Evolutionary conservation across 192 early-diverging fungal species (phyloP).

Genomic region (Irineochytrium annulatum): DNA sequence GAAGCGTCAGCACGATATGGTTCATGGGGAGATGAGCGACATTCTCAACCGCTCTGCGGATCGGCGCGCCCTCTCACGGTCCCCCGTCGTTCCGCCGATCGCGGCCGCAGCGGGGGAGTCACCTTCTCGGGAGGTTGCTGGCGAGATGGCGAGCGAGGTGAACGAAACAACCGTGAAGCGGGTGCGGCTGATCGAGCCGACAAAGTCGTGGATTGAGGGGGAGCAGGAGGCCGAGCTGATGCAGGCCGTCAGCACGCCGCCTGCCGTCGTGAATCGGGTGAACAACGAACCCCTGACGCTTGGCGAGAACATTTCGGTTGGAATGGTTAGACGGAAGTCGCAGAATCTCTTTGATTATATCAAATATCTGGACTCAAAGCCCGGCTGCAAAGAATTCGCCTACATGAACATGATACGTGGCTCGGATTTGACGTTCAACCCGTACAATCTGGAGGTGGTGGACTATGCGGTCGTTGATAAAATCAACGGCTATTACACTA

Average conservation of each 20-base stretch:
- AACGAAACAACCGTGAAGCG: background rate
- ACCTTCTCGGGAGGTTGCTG: too few relatives aligned
- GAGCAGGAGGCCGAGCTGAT: background rate
- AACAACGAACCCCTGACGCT: background rate
- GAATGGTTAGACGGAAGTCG: background rate
- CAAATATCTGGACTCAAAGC: constrained; percentile 27
- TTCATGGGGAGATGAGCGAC: background rate
- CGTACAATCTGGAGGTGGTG: constrained; percentile 50
- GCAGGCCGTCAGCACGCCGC: background rate
- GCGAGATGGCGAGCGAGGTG: too few relatives aligned
- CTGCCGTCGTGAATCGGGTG: background rate
- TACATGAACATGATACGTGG: constrained; percentile 40
- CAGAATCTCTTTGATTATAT: constrained; percentile 41
- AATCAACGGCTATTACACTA: constrained; percentile 43
- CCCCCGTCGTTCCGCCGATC: background rate
- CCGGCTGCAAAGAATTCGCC: constrained; percentile 41
- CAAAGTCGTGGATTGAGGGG: background rate
- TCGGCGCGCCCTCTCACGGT: too few relatives aligned
- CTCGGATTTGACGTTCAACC: constrained; percentile 40
- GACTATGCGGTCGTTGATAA: constrained; percentile 42
- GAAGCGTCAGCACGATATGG: background rate
- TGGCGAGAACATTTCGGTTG: constrained; percentile 3
- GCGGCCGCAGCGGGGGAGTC: background rate
- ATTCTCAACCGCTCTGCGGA: background rate
- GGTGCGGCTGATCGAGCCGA: background rate